A percentile compares a stretch with the other conserved stretches of the same genome.
Conservation (phyloP, 2,329 filamentous ascomycete genomes). For the Scedosporium dehoogii region DNA sequence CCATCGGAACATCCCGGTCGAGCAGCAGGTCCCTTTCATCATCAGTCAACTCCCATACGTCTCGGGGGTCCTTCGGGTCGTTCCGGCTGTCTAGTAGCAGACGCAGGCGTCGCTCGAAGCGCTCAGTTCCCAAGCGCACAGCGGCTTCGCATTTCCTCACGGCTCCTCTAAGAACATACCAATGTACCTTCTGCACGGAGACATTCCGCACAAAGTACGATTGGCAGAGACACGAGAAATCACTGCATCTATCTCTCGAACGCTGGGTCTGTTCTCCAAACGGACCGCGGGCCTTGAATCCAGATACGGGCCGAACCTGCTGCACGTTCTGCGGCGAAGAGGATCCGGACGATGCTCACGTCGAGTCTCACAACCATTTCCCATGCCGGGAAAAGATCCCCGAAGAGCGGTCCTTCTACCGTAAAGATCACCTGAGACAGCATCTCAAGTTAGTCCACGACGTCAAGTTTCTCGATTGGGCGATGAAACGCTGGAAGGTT, state of each 20-base stretch:
- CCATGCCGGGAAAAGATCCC: conserved; percentile 56
- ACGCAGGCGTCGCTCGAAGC: conserved; percentile 39
- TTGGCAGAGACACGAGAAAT: conserved; percentile 63
- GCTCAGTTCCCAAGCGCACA: conserved; percentile 11
- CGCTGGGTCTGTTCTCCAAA: conserved; percentile 55
- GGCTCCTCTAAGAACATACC: conserved; percentile 45
- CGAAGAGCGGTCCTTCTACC: conserved; percentile 55
- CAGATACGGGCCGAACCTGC: conserved; percentile 43
- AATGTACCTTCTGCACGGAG: conserved; percentile 61
- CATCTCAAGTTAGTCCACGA: conserved; percentile 54
- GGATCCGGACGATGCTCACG: conserved; percentile 44
- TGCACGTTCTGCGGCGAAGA: conserved; percentile 52
- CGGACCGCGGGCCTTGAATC: conserved; percentile 44
- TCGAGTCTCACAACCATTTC: conserved; percentile 49
- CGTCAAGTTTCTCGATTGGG: conserved; percentile 51
- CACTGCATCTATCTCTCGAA: conserved; percentile 53
- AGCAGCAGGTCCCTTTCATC: conserved; percentile 46
- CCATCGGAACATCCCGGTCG: conserved; percentile 50
- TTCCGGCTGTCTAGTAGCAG: conserved; percentile 34
- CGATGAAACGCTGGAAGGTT: conserved; percentile 55
- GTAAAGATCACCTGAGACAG: conserved; percentile 57
- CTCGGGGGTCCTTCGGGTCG: conserved; percentile 46
- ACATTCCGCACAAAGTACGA: conserved; percentile 60
- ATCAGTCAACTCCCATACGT: conserved; percentile 49
- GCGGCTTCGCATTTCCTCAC: conserved; percentile 21